A percentile compares a stretch with the other conserved stretches of the same genome.
Evolutionary conservation across 2,329 filamentous ascomycete species (phyloP).

Genomic region (Sclerotiophoma versabilis): DNA sequence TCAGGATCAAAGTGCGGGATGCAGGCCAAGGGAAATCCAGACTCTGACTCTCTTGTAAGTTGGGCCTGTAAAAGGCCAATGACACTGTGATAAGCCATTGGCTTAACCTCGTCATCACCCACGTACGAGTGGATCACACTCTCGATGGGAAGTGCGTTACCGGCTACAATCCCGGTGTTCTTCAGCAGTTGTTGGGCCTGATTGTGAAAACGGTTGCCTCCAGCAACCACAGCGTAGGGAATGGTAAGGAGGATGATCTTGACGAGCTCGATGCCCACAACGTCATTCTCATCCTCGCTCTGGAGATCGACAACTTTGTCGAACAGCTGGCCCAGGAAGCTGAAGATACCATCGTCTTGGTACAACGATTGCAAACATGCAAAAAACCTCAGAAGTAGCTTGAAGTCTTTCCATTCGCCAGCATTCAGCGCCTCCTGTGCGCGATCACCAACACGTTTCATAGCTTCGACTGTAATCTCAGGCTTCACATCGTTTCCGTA

Average conservation of each 20-base stretch:
- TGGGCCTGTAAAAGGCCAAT: constrained; percentile 86
- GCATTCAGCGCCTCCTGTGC: constrained; percentile 71
- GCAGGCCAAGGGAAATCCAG: constrained; percentile 75
- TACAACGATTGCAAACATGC: constrained; percentile 83
- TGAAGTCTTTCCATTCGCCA: constrained; percentile 89
- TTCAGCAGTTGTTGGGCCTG: constrained; percentile 81
- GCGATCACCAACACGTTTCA: constrained; percentile 67
- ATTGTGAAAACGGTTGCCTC: constrained; percentile 59
- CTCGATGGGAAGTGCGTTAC: constrained; percentile 84
- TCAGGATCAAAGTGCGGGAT: constrained; percentile 62
- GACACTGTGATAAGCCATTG: constrained; percentile 71
- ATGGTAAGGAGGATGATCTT: constrained; percentile 96
- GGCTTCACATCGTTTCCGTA: constrained; percentile 79
- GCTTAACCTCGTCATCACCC: constrained; percentile 67
- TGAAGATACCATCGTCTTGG: constrained; percentile 84
- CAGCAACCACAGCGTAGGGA: constrained; percentile 74
- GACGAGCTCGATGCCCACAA: constrained; percentile 82
- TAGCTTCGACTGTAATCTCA: constrained; percentile 74
- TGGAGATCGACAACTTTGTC: constrained; percentile 89
- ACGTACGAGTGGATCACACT: constrained; percentile 85
- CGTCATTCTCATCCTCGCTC: constrained; percentile 90
- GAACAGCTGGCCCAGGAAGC: constrained; percentile 88
- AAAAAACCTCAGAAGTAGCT: constrained; percentile 87
- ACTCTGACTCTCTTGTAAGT: constrained; percentile 76
- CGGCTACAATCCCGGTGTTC: constrained; percentile 94